Evolutionary conservation across 2,329 filamentous ascomycete species (phyloP).

Genomic region (Phoma sp.): DNA sequence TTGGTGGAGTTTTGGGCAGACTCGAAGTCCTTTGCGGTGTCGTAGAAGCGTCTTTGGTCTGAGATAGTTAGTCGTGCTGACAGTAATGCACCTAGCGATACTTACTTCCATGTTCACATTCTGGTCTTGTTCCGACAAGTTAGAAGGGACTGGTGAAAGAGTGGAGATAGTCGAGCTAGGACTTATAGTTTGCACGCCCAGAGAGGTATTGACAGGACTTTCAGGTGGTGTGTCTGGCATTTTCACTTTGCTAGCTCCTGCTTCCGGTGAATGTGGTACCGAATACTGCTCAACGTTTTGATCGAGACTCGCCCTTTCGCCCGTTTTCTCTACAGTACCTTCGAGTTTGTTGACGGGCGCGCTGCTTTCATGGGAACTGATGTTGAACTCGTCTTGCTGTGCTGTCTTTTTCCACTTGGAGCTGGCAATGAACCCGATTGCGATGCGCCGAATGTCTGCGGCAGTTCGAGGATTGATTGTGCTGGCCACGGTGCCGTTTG

Average conservation of each 20-base stretch:
- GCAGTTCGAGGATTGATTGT: neutral
- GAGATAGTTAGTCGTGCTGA: neutral
- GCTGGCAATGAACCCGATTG: neutral
- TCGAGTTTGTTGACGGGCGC: conserved; percentile 19
- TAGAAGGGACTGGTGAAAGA: conserved; percentile 5
- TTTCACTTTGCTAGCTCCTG: neutral
- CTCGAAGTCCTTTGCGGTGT: neutral
- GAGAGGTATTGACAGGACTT: neutral
- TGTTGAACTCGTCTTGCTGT: conserved; percentile 11
- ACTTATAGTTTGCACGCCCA: neutral
- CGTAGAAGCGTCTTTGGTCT: neutral
- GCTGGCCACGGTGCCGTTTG: neutral
- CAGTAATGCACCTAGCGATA: too few species aligned
- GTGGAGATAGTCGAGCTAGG: neutral
- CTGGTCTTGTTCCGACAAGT: neutral
- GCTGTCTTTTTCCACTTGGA: neutral
- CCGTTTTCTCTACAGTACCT: conserved; percentile 12
- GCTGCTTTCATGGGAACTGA: neutral
- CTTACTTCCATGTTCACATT: neutral
- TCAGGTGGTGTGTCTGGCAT: conserved; percentile 13
- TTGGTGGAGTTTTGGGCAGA: neutral
- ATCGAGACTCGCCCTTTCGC: conserved; percentile 8
- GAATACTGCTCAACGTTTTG: conserved; percentile 18
- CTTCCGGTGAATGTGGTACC: neutral
- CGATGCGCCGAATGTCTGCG: neutral